A percentile compares a stretch with the other conserved stretches of the same genome.
phyloP scores from a whole-genome alignment of 2,329 filamentous ascomycete genomes.

The Triangularia setosa region DNA sequence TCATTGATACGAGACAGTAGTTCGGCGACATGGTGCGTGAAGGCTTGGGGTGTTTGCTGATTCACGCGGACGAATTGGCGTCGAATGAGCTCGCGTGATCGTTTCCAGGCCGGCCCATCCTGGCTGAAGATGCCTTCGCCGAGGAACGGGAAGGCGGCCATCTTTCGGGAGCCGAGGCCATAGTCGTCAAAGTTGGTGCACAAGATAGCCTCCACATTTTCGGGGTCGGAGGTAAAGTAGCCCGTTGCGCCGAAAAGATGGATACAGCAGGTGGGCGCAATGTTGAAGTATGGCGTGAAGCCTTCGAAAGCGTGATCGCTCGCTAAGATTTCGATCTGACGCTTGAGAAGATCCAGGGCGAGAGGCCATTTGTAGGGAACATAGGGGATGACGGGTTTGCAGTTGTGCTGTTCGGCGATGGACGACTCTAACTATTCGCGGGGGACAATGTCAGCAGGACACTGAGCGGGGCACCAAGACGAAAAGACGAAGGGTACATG shows the following conservation, averaged over 20 bases:
- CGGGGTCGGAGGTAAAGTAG: background rate
- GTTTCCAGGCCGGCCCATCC: conserved; percentile 35
- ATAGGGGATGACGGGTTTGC: conserved; percentile 4
- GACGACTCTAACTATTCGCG: background rate
- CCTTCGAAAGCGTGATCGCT: conserved; percentile 2
- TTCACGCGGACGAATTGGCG: conserved; percentile 35
- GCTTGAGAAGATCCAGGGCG: conserved; percentile 4
- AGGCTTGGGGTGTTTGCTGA: conserved; percentile 32
- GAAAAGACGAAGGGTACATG: too few relatives aligned
- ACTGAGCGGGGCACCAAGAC: too few relatives aligned
- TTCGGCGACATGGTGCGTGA: conserved; percentile 28
- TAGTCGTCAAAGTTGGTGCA: conserved; percentile 35
- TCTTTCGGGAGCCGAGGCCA: conserved; percentile 30
- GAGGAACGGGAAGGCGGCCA: conserved; percentile 32
- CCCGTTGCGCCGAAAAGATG: conserved; percentile 1
- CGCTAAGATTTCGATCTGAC: background rate
- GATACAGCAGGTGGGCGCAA: conserved; percentile 1
- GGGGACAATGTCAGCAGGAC: background rate
- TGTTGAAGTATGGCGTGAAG: conserved; percentile 2
- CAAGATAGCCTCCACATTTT: conserved; percentile 13
- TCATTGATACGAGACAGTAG: conserved; percentile 21
- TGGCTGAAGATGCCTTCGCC: conserved; percentile 40
- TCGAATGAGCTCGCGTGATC: conserved; percentile 35
- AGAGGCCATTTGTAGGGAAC: conserved; percentile 9
- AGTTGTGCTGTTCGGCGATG: conserved; percentile 1